Base-by-base conservation (phyloP, 1,139 yeast species). In the Suhomyces choctaworum region DNA sequence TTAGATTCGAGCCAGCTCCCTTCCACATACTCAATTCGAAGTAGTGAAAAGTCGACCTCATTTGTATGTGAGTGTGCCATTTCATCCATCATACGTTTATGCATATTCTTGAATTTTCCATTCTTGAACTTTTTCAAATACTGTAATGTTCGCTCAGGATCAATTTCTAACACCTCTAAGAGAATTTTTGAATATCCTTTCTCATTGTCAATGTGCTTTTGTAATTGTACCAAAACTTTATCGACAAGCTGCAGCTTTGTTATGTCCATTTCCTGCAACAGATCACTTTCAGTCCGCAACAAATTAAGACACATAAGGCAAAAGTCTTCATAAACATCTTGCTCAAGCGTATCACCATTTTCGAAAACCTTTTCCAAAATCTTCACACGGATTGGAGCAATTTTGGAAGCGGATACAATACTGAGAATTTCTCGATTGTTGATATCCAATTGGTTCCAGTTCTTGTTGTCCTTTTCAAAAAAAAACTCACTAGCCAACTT, bases 21-120 rank as follows among this genome's bases (percentile, higher is more conserved):
- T 42, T 70, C 75, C 21, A 67, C 45, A 31, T 62, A 60, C 29
- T 70, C 74, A 16, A 67, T 54, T 30, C 62, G 64, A 8, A 68
- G 52, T 3, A 52, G 42, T 7, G 60, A 45, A 36, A 64, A 59
- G 23, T 52, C 62, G 4, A 51, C 39, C 29, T 54, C 55, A 13
- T 54, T 50, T 2, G 50, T 32, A 32, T 42, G 39, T 3, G 50
- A 40, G 32, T 39, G 41, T 17, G 65, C 47, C 2, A 65, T 42
- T 25, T 65, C 68, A 27, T 54, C 51, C 51, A 69, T 50, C 9
- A 70, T 62, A 7, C 50, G 52, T 29, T 52, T 52, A 38, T 69
- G 70, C 5, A 61, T 55, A 2, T 46, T 47, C 26, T 52, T 57
- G 34, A 57, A 62, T 22, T 48, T 51, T 13, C 52, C 48, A 13